Conservation (phyloP, 116 monocot species). For the Posidonia oceanica region DNA sequence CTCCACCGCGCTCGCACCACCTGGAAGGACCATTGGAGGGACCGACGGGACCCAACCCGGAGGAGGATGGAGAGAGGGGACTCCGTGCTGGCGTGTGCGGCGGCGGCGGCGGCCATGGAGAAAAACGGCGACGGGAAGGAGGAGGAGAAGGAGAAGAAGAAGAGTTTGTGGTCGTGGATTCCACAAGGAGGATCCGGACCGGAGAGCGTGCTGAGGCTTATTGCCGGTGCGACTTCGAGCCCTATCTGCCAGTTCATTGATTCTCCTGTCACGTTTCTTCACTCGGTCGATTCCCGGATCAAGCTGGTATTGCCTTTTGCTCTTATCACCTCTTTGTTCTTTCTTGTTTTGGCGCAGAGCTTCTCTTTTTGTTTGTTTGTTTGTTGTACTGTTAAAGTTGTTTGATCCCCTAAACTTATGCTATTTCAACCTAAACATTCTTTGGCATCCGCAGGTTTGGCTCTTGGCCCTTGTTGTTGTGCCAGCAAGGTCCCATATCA, state of each 20-base stretch:
- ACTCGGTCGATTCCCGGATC: conserved; percentile 71
- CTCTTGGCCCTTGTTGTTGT: conserved; percentile 79
- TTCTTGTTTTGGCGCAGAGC: background rate
- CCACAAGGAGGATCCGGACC: conserved; percentile 9
- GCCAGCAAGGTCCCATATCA: conserved; percentile 87
- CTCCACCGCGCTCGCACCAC: background rate
- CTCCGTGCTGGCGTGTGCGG: background rate
- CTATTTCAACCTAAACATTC: background rate
- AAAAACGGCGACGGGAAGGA: background rate
- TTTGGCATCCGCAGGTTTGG: conserved; percentile 58
- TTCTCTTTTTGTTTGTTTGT: too few relatives aligned
- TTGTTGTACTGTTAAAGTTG: too few relatives aligned
- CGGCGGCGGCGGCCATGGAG: background rate
- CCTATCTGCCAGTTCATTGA: conserved; percentile 90
- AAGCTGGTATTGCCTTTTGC: conserved; percentile 47
- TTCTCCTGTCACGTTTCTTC: conserved; percentile 67
- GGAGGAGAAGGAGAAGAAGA: conserved; percentile 1
- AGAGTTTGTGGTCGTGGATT: conserved; percentile 6
- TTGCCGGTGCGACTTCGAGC: conserved; percentile 76
- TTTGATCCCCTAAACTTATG: background rate
- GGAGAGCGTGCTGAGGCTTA: conserved; percentile 54
- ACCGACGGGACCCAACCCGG: background rate
- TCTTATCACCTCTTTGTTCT: background rate
- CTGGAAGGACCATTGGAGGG: background rate
- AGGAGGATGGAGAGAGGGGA: background rate